Evolutionary conservation across 1,284 basidiomycete species (phyloP).

Genomic region (Trametes polyzona): DNA sequence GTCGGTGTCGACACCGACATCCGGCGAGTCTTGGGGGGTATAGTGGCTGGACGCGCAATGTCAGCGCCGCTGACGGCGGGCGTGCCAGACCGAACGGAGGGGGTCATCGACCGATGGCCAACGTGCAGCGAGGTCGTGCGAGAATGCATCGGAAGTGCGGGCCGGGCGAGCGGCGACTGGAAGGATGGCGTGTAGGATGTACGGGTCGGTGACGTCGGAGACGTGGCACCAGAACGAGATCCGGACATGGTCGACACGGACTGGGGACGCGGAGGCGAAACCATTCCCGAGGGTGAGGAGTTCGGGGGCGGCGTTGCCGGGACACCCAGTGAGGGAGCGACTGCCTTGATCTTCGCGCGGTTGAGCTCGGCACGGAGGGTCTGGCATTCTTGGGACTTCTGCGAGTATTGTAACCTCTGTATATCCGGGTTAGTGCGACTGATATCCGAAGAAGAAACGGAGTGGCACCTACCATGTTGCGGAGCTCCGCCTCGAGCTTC

Average conservation of each 20-base stretch:
- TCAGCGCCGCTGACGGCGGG: constrained; percentile 31
- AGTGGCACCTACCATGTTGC: constrained; percentile 58
- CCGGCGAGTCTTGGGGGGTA: constrained; percentile 33
- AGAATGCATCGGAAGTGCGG: constrained; percentile 31
- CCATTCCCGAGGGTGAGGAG: constrained; percentile 23
- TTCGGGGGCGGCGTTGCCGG: constrained; percentile 29
- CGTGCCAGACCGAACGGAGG: constrained; percentile 33
- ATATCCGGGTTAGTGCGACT: constrained; percentile 22
- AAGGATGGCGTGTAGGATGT: constrained; percentile 29
- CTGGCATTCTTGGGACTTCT: constrained; percentile 72
- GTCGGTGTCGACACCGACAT: constrained; percentile 35
- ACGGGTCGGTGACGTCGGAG: constrained; percentile 36
- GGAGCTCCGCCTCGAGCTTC: constrained; percentile 68
- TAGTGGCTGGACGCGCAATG: constrained; percentile 29
- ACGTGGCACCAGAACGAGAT: constrained; percentile 36
- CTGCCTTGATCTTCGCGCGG: constrained; percentile 40
- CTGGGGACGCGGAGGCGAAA: constrained; percentile 34
- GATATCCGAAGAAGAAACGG: constrained; percentile 22
- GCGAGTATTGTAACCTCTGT: constrained; percentile 62
- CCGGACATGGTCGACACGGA: constrained; percentile 29
- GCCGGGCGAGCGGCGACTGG: constrained; percentile 34
- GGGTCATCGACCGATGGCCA: constrained; percentile 33
- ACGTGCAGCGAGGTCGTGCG: constrained; percentile 29
- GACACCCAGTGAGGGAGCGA: constrained; percentile 27
- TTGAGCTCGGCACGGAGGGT: constrained; percentile 65